Conservation (phyloP, 176 grass and related monocot genomes). For the Secale cereale region DNA sequence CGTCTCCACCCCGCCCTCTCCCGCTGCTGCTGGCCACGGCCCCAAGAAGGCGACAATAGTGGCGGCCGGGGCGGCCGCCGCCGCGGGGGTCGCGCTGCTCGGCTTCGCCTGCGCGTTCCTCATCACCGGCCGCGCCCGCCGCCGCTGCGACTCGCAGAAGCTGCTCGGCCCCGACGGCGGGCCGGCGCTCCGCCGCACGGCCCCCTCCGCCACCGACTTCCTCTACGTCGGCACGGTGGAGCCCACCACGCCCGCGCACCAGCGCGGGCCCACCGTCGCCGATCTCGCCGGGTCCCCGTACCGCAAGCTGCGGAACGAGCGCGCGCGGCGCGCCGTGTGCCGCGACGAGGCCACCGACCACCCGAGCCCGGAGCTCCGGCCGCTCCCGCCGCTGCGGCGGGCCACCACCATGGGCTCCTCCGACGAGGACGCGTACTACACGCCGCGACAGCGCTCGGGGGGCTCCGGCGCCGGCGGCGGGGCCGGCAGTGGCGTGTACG, state of each 20-base stretch:
- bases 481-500: conserved; percentile 36
- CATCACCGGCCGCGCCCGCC: conserved; percentile 31
- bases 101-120: conserved; percentile 39
- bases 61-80: conserved; percentile 38
- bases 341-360: conserved; percentile 52
- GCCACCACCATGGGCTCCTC: conserved; percentile 44
- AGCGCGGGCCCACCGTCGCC: conserved; percentile 25
- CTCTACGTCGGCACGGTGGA: conserved; percentile 83
- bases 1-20: conserved; percentile 26
- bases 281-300: conserved; percentile 80
- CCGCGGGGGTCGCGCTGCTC: conserved; percentile 31
- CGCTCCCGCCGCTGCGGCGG: conserved; percentile 68
- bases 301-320: conserved; percentile 69
- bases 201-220: conserved; percentile 45
- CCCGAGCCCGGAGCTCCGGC: conserved; percentile 82
- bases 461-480: conserved; percentile 39
- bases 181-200: conserved; percentile 6
- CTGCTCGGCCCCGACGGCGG: conserved; percentile 48
- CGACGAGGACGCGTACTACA: conserved; percentile 88
- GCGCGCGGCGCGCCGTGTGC: conserved; percentile 40
- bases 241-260: conserved; percentile 45
- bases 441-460: conserved; percentile 51
- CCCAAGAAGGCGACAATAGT: conserved; percentile 46
- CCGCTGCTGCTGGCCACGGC: background rate
- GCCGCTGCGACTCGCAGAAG: conserved; percentile 54